Percentiles rank a stretch among this genome's conserved stretches.
Conservation (phyloP, 306 rosid genomes). For the Dalbergia oliveri region DNA sequence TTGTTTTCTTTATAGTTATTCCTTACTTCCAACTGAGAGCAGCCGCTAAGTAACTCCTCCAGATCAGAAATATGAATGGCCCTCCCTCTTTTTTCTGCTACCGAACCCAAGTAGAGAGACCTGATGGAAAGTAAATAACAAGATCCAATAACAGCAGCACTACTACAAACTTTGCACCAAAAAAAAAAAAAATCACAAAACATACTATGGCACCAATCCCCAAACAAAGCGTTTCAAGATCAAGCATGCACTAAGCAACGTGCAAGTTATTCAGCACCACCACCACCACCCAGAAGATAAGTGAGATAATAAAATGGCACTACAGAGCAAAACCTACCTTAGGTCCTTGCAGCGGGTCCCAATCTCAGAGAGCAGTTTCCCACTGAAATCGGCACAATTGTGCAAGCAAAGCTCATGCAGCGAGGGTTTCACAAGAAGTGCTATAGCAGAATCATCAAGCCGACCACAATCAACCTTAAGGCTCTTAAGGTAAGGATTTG, state of each 20-base stretch:
- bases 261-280: conserved; percentile 4
- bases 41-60: conserved; percentile 86
- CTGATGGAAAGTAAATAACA: conserved; percentile 59
- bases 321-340: conserved; percentile 55
- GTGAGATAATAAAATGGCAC: neutral
- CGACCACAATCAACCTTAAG: conserved; percentile 76
- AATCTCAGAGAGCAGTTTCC: conserved; percentile 82
- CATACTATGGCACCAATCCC: conserved; percentile 19
- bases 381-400: conserved; percentile 86
- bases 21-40: conserved; percentile 91
- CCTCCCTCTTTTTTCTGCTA: conserved; percentile 85
- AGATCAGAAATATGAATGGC: conserved; percentile 81
- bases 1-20: conserved; percentile 23
- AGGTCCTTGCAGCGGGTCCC: conserved; percentile 78
- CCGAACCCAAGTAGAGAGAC: conserved; percentile 92
- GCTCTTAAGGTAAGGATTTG: conserved; percentile 69
- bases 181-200: conserved; percentile 9
- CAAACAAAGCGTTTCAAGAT: conserved; percentile 17
- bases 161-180: conserved; percentile 8
- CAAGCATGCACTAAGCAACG: neutral
- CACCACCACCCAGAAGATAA: neutral
- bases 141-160: conserved; percentile 48
- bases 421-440: conserved; percentile 69
- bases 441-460: conserved; percentile 81
- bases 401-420: conserved; percentile 74